phyloP scores from a whole-genome alignment of 208 protist species.

The Trypanosoma conorhini region DNA sequence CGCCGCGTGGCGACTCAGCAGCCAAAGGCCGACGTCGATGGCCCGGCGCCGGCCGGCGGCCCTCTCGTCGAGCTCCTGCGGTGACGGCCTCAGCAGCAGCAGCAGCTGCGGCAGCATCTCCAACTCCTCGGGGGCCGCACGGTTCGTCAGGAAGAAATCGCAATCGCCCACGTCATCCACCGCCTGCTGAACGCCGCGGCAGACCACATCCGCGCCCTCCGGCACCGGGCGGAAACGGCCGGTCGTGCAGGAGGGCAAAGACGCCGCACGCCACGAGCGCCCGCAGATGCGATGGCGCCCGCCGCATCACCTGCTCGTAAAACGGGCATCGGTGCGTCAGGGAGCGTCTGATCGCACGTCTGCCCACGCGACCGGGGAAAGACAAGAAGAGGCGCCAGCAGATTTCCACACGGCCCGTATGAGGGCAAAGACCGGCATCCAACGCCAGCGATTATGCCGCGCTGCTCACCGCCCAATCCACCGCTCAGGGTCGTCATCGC shows the following conservation, averaged over 20 bases:
- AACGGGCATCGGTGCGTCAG: slow-evolving; percentile 40
- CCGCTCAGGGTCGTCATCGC: slow-evolving; percentile 6
- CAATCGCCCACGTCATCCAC: slow-evolving; percentile 26
- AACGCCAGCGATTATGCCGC: slow-evolving; percentile 50
- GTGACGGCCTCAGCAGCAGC: slow-evolving; percentile 55
- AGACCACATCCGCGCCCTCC: slow-evolving; percentile 48
- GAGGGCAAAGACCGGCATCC: slow-evolving; percentile 51
- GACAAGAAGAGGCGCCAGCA: slow-evolving; percentile 43
- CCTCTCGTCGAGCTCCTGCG: slow-evolving; percentile 28
- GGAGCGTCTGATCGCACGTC: slow-evolving; percentile 37
- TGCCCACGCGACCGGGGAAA: slow-evolving; percentile 34
- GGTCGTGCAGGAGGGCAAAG: slow-evolving; percentile 23
- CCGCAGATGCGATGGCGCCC: slow-evolving; percentile 30
- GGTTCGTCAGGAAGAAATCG: slow-evolving; percentile 49
- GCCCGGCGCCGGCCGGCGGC: slow-evolving; percentile 4
- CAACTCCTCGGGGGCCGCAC: slow-evolving; percentile 23
- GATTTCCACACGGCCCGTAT: slow-evolving; percentile 46
- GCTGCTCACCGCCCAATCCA: slow-evolving; percentile 31
- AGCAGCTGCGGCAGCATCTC: slow-evolving; percentile 59
- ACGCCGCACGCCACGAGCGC: slow-evolving; percentile 49
- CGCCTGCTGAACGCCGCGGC: slow-evolving; percentile 37
- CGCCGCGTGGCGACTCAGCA: slow-evolving; percentile 51
- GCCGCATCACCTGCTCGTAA: slow-evolving; percentile 20
- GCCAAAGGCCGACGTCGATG: slow-evolving; percentile 50
- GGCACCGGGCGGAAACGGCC: neutral